phyloP scores from a whole-genome alignment of 2,329 filamentous ascomycete species.

The Fusarium neocosmosporiellum region DNA sequence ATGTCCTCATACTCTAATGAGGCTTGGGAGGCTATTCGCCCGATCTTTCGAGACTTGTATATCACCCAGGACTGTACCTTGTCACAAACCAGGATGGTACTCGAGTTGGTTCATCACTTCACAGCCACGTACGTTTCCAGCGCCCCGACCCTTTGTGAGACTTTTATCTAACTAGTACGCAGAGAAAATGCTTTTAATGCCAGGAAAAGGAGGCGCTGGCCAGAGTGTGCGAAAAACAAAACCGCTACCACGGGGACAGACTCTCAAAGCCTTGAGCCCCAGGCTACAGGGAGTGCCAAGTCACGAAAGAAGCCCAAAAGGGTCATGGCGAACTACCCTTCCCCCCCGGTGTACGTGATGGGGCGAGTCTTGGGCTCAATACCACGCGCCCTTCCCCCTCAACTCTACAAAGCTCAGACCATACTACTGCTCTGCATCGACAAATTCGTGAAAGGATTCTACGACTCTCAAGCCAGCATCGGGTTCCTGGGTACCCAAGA shows the following conservation, averaged over 20 bases:
- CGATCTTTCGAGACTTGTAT: too few species aligned
- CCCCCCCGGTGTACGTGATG: not conserved
- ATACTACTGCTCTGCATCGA: too few species aligned
- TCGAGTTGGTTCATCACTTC: not conserved
- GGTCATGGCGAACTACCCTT: not conserved
- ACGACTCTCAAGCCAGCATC: too few species aligned
- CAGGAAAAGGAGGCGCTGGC: not conserved
- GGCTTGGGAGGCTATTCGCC: too few species aligned
- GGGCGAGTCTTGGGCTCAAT: not conserved
- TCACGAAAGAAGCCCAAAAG: not conserved
- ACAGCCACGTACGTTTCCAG: not conserved
- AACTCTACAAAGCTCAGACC: not conserved
- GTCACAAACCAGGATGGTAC: not conserved
- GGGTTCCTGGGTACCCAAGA: too few species aligned
- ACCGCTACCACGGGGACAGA: not conserved
- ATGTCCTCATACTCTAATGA: too few species aligned
- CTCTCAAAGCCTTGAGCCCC: too few species aligned
- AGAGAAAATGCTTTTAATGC: not conserved
- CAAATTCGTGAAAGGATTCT: too few species aligned
- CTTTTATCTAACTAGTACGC: not conserved
- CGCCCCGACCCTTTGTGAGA: not conserved
- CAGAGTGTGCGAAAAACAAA: not conserved
- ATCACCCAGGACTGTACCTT: too few species aligned
- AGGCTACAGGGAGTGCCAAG: too few species aligned
- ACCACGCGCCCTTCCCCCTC: not conserved